Percentiles rank a stretch among this genome's conserved stretches.
These are phyloP conservation scores for Monosporozyma siamensis DNA, from an alignment of 805 yeast genomes.

Conservation along the genomic window DNA sequence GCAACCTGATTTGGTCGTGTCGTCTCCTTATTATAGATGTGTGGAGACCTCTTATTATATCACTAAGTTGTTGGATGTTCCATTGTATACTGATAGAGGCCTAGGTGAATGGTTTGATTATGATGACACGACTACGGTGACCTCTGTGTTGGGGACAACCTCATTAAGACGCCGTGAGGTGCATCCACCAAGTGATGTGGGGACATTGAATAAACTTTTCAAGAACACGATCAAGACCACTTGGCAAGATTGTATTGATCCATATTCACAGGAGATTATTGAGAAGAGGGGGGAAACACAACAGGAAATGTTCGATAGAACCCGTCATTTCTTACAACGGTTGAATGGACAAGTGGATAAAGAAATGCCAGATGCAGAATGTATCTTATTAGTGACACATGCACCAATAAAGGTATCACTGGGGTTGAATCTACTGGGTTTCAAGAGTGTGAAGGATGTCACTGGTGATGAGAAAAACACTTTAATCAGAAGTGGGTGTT, in stretches of 20 bases:
- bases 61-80: conserved; percentile 47
- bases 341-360: conserved; percentile 52
- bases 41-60: conserved; percentile 71
- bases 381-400: conserved; percentile 72
- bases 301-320: conserved; percentile 56
- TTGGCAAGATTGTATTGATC: conserved; percentile 31
- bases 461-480: conserved; percentile 39
- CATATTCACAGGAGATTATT: neutral
- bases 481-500: conserved; percentile 65
- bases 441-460: conserved; percentile 38
- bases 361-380: conserved; percentile 49
- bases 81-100: conserved; percentile 67
- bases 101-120: conserved; percentile 73
- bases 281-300: conserved; percentile 57
- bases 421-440: conserved; percentile 64
- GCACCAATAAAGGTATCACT: conserved; percentile 89
- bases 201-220: conserved; percentile 45
- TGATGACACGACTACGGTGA: neutral
- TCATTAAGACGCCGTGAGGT: conserved; percentile 29
- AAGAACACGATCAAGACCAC: conserved; percentile 34
- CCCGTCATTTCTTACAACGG: conserved; percentile 41
- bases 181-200: conserved; percentile 57
- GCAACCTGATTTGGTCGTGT: conserved; percentile 59
- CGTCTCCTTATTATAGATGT: conserved; percentile 87
- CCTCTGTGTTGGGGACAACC: neutral